Evolutionary conservation across 163 green algal genomes (phyloP), one percentile per base, ranked within the genome.

Genomic region (Scenedesmus sp.): DNA sequence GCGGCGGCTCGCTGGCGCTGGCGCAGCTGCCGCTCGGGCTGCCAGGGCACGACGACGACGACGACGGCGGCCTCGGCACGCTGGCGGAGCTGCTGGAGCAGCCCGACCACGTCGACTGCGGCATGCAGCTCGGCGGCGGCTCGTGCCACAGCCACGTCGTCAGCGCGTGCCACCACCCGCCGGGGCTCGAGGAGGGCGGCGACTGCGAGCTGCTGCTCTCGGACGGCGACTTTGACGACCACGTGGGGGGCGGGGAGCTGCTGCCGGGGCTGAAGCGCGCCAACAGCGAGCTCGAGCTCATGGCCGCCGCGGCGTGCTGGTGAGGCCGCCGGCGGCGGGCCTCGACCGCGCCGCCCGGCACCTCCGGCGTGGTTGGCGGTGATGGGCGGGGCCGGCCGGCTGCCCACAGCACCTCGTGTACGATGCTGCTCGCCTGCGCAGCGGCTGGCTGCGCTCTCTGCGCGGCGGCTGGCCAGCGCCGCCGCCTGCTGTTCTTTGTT

Each of bases 241-340:
- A 75, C 17, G 48, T 36, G 1, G n/a, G n/a, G n/a, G n/a, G n/a
- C n/a, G n/a, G n/a, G n/a, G n/a, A n/a, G n/a, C 18, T 36, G 48
- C 48, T 75, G 48, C 66, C 64, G 20, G 64, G 64, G 4, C 28
- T 74, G n/a, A 74, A 56, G 24, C 29, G 64, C 18, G 45, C 60
- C 28, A 74, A 60, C 64, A 74, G 64, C 53, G 64, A 74, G 45
- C 45, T 74, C 15, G 64, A 74, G 4, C 60, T 74, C 45, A 63
- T 74, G 44, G 64, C 64, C 13, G 53, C 64, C 29, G 64, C 64
- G 34, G 45, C 64, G 22, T 74, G 64, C 45, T 74, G 64, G 64
- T 74, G 45, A 74, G 15, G 14, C 22, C 18, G 48, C 20, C n/a
- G n/a, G n/a, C n/a, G n/a, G n/a, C n/a, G n/a, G n/a, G n/a, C n/a